A percentile compares a stretch with the other conserved stretches of the same genome.
These are phyloP conservation scores for Dryas octopetala DNA, from an alignment of 306 rosid genomes.

Conservation along the genomic window DNA sequence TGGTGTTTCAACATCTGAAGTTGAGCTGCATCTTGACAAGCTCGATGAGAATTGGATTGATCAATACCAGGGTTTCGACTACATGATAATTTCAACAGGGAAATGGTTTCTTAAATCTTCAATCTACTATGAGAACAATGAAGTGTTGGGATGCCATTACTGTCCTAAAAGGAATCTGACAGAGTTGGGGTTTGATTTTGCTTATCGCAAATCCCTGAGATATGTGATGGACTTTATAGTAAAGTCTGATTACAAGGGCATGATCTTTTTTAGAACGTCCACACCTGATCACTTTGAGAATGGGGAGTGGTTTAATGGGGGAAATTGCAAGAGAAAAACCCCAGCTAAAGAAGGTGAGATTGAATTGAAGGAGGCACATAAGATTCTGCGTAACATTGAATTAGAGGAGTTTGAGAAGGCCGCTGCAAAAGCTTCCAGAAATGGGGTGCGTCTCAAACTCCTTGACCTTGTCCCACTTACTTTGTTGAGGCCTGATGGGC, in stretches of 20 bases:
- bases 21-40: slow-evolving; percentile 72
- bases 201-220: slow-evolving; percentile 75
- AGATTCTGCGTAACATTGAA: slow-evolving; percentile 59
- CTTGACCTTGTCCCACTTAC: slow-evolving; percentile 67
- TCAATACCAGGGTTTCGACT: slow-evolving; percentile 51
- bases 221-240: slow-evolving; percentile 57
- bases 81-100: slow-evolving; percentile 85
- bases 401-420: slow-evolving; percentile 66
- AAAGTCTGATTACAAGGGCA: slow-evolving; percentile 72
- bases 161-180: slow-evolving; percentile 68
- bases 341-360: slow-evolving; percentile 80
- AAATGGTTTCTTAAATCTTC: slow-evolving; percentile 94
- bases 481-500: slow-evolving; percentile 89
- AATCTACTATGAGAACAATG: slow-evolving; percentile 70
- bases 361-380: slow-evolving; percentile 53
- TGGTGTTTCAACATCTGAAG: slow-evolving; percentile 89
- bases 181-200: slow-evolving; percentile 72
- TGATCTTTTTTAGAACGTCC: slow-evolving; percentile 74
- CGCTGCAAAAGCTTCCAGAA: slow-evolving; percentile 44
- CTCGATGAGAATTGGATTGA: slow-evolving; percentile 70
- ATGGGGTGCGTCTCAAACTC: slow-evolving; percentile 68
- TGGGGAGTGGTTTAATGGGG: slow-evolving; percentile 94
- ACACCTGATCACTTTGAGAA: slow-evolving; percentile 95
- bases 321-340: slow-evolving; percentile 66
- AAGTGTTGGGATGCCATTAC: slow-evolving; percentile 76